Evolutionary conservation across 805 yeast genomes (phyloP), one percentile per base, ranked within the genome.

Genomic region (Wickerhamiella kurtzmanii): DNA sequence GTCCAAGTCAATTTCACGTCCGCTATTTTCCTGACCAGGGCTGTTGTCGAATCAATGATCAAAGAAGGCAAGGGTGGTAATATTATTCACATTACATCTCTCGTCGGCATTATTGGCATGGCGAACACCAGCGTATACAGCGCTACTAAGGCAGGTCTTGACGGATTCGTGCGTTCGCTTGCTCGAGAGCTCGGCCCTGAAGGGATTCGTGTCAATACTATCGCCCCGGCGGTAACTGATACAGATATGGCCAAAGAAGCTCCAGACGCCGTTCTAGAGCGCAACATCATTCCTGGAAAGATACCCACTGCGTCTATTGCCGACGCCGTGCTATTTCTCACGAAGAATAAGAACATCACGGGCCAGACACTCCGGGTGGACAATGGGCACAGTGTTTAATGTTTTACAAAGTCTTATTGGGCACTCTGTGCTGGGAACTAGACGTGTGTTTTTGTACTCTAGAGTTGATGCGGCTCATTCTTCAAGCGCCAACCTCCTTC

Each of bases 81-180:
- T 21, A 74, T 85, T 13, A 57, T 84, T 28, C 83, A 81, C 56
- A 62, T 85, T 1, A 74, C 89, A 2, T 82, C 94, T 0, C 70
- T 80, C 5, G 63, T 85, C 20, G 73, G 70, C 1, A 21, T 44
- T 13, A 48, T 53, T 5, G 70, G 73, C 2, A 21, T 45, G 11
- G 43, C 57, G 2, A 94, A 94, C 1, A 71, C 86, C 0, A 52
- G 76, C 0, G 79, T 79, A 0, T 85, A 85, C 54, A 65, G 80
- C 0, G 82, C 87, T 0, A 67, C 81, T 45, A 85, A 85, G 57
- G 78, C 80, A 0, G 95, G 86, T 0, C 56, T 85, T 2, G 63
- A 73, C 43, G 80, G 80, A 2, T 76, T 84, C 54, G 73, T 86
- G 0, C 62, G 67, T 41, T 60, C 79, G 0, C 58, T 82, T 32